A percentile compares a stretch with the other conserved stretches of the same genome.
These are phyloP conservation scores for Alternaria triticimaculans DNA, from an alignment of 2,329 filamentous ascomycete species.

Conservation along the genomic window DNA sequence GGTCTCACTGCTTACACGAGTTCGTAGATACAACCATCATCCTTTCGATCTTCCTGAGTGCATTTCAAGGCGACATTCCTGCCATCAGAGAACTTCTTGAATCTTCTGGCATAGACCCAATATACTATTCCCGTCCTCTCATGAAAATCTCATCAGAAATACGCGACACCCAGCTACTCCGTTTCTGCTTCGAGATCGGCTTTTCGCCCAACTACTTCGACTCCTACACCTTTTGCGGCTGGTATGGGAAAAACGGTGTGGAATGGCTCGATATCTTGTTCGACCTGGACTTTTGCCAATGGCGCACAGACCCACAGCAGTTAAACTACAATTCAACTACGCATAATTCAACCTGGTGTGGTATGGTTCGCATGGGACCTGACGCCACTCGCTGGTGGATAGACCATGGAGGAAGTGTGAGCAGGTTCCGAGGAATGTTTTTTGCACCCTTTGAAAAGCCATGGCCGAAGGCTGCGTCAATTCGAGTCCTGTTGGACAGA, in stretches of 20 bases:
- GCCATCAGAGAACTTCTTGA: slow-evolving; percentile 7
- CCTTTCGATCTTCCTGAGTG: slow-evolving; percentile 6
- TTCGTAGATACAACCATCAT: slow-evolving; percentile 5
- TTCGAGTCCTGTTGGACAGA: slow-evolving; percentile 1
- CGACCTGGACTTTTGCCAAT: slow-evolving; percentile 11
- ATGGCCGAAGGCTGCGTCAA: slow-evolving; percentile 5
- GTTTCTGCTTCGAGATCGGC: slow-evolving; percentile 8
- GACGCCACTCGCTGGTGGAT: slow-evolving; percentile 13
- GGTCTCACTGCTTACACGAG: background rate
- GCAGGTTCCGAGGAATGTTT: background rate
- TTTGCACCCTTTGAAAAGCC: background rate
- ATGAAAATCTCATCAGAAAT: slow-evolving; percentile 1
- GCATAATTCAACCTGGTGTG: background rate
- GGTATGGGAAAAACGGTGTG: background rate
- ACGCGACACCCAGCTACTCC: slow-evolving; percentile 6
- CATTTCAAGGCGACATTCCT: slow-evolving; percentile 6
- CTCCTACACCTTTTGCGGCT: background rate
- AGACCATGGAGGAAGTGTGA: slow-evolving; percentile 5
- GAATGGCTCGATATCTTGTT: slow-evolving; percentile 13
- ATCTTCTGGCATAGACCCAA: slow-evolving; percentile 1
- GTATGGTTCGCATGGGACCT: slow-evolving; percentile 11
- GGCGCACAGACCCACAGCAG: slow-evolving; percentile 4
- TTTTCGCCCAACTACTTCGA: slow-evolving; percentile 1
- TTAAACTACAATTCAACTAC: background rate
- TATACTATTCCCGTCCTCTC: slow-evolving; percentile 8